Conservation (phyloP, 2,329 filamentous ascomycete genomes). For the Triangularia verruculosa region DNA sequence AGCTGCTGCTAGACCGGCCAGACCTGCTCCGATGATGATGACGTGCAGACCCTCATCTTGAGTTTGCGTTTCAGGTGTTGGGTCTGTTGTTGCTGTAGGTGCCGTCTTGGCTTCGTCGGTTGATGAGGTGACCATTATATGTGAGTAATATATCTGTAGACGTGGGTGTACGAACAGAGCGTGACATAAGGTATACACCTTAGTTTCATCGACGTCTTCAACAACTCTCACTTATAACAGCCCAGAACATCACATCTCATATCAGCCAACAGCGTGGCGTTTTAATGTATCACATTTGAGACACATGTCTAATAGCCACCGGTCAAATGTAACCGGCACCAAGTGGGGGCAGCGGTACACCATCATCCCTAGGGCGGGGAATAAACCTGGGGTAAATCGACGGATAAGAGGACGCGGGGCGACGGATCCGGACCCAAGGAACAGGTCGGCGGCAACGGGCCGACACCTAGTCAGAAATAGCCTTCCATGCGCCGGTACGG, state of each 20-base stretch:
- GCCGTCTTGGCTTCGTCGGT: neutral
- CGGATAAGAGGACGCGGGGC: neutral
- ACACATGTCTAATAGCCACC: neutral
- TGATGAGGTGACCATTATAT: neutral
- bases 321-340: neutral
- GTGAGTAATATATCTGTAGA: neutral
- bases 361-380: neutral
- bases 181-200: too few species aligned
- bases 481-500: neutral
- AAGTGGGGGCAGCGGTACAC: neutral
- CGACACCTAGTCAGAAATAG: neutral
- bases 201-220: neutral
- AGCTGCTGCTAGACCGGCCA: conserved; percentile 34
- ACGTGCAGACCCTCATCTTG: conserved; percentile 22
- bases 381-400: neutral
- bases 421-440: neutral
- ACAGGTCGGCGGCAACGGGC: neutral
- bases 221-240: neutral
- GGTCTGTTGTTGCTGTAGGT: neutral
- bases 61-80: neutral
- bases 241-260: neutral
- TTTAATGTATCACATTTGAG: neutral
- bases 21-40: conserved; percentile 33
- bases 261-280: neutral
- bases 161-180: too few species aligned